These are phyloP conservation scores for Pistacia vera DNA, from an alignment of 345 rosid species.

Conservation along the genomic window DNA sequence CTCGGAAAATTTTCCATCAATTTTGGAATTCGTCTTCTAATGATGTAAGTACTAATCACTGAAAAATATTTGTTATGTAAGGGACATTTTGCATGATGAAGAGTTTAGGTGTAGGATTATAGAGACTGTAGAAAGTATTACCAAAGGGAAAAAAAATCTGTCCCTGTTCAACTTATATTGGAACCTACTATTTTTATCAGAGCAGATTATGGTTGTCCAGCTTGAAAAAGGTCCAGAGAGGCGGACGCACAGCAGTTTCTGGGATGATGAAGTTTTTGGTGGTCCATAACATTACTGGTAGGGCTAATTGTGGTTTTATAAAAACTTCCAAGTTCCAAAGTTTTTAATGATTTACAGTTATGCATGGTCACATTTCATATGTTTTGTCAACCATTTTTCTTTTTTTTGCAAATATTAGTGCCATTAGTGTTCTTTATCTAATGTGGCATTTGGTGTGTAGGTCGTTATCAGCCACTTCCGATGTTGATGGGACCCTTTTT, in stretches of 20 bases:
- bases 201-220: conserved; percentile 94
- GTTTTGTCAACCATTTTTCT: neutral
- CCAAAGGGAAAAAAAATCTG: neutral
- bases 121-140: neutral
- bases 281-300: conserved; percentile 55
- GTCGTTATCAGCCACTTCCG: conserved; percentile 66
- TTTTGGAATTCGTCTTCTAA: conserved; percentile 65
- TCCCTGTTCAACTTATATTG: neutral
- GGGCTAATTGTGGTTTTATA: conserved; percentile 14
- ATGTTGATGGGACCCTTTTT: conserved; percentile 54
- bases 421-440: neutral
- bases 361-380: neutral
- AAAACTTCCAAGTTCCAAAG: neutral
- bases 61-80: neutral
- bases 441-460: conserved; percentile 35
- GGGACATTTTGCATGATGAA: neutral
- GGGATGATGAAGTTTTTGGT: conserved; percentile 81
- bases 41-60: conserved; percentile 47
- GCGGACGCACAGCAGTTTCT: conserved; percentile 84
- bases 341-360: neutral
- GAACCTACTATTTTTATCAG: conserved; percentile 35
- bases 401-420: neutral
- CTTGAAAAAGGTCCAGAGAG: conserved; percentile 78
- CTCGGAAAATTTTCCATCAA: conserved; percentile 86
- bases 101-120: neutral